These are phyloP conservation scores for Fusarium buxicola DNA, from an alignment of 2,329 filamentous ascomycete species.

Conservation along the genomic window DNA sequence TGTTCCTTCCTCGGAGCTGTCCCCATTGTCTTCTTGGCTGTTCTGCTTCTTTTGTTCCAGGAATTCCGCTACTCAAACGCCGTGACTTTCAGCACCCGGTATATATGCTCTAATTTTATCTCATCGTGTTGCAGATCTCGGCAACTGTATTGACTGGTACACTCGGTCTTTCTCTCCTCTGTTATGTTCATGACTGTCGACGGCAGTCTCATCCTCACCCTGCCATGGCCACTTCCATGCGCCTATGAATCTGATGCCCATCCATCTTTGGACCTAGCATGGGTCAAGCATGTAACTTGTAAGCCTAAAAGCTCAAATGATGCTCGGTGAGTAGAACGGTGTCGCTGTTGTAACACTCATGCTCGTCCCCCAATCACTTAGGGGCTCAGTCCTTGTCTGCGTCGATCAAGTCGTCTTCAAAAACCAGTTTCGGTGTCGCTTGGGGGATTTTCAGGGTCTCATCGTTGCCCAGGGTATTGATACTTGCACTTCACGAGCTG, in stretches of 20 bases:
- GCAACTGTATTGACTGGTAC: constrained; percentile 13
- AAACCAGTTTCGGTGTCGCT: constrained; percentile 5
- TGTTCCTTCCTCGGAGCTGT: constrained; percentile 14
- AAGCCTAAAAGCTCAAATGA: constrained; percentile 6
- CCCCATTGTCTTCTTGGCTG: constrained; percentile 9
- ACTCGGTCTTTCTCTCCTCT: constrained; percentile 11
- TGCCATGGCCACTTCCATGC: background rate
- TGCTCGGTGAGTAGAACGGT: background rate
- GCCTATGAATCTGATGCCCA: constrained; percentile 11
- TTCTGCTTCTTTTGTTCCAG: constrained; percentile 11
- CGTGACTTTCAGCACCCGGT: constrained; percentile 6
- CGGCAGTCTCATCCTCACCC: constrained; percentile 10
- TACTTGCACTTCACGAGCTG: no score
- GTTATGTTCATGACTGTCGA: constrained; percentile 14
- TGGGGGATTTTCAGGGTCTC: no score
- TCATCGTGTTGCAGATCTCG: constrained; percentile 9
- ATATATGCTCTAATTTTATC: constrained; percentile 4
- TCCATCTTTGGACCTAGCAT: constrained; percentile 13
- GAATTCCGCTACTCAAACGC: constrained; percentile 9
- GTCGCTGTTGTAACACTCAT: constrained; percentile 7
- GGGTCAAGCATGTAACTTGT: constrained; percentile 14
- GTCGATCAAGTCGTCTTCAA: constrained; percentile 15
- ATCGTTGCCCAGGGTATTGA: no score
- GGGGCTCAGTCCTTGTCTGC: constrained; percentile 14
- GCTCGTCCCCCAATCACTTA: constrained; percentile 13